phyloP scores from a whole-genome alignment of 805 yeast species.

The Yamadazyma phyllophila region DNA sequence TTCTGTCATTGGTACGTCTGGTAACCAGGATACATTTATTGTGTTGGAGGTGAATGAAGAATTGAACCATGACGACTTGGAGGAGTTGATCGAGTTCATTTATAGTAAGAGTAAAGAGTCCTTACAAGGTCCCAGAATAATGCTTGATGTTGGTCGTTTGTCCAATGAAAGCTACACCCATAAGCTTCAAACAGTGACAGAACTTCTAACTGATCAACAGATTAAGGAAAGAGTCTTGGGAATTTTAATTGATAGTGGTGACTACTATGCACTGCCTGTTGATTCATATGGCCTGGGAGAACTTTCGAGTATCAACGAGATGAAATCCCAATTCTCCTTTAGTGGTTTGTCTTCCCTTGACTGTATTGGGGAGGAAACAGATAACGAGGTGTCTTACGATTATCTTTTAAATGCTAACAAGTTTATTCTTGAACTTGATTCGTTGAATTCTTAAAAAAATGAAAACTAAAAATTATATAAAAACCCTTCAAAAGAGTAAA shows the following conservation, averaged over 20 bases:
- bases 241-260: conserved; percentile 41
- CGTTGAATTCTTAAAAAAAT: conserved; percentile 13
- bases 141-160: conserved; percentile 30
- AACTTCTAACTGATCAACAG: conserved; percentile 15
- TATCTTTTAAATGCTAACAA: conserved; percentile 23
- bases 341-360: background rate
- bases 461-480: background rate
- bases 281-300: background rate
- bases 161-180: conserved; percentile 15
- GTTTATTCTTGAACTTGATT: conserved; percentile 19
- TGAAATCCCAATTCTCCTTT: background rate
- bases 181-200: conserved; percentile 13
- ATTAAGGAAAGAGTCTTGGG: conserved; percentile 30
- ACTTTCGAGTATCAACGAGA: background rate
- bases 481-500: conserved; percentile 4
- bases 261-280: conserved; percentile 21
- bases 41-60: conserved; percentile 27
- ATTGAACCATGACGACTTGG: conserved; percentile 15
- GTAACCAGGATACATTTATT: conserved; percentile 50
- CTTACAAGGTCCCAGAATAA: conserved; percentile 18
- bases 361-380: background rate
- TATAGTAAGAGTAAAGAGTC: conserved; percentile 17
- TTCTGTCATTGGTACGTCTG: conserved; percentile 48
- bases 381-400: conserved; percentile 11
- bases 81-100: conserved; percentile 12